These are phyloP conservation scores for Lentinula detonsa DNA, from an alignment of 768 basidiomycete species.

Conservation along the genomic window DNA sequence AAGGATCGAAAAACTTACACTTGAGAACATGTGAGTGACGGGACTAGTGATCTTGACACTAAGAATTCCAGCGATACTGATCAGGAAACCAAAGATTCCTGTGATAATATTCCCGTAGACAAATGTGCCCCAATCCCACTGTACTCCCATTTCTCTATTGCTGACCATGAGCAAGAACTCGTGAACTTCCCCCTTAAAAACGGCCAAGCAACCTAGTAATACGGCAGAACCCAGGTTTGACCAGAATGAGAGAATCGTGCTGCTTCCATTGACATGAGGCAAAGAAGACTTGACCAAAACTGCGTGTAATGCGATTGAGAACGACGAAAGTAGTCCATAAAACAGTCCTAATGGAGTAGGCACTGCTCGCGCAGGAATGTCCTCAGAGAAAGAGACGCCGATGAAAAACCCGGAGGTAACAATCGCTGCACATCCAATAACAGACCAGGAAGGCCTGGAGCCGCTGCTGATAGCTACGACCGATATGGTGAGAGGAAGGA, in stretches of 20 bases:
- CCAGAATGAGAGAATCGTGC: conserved; percentile 73
- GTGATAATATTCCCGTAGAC: conserved; percentile 28
- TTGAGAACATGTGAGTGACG: conserved; percentile 78
- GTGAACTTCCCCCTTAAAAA: conserved; percentile 62
- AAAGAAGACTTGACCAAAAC: conserved; percentile 76
- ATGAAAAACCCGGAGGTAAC: conserved; percentile 77
- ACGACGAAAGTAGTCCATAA: conserved; percentile 65
- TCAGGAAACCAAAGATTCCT: conserved; percentile 72
- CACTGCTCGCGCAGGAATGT: conserved; percentile 48
- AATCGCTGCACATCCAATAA: conserved; percentile 59
- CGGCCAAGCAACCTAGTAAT: conserved; percentile 50
- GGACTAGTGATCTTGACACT: conserved; percentile 84
- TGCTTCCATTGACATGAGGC: conserved; percentile 60
- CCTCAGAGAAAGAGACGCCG: conserved; percentile 32
- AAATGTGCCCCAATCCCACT: conserved; percentile 24
- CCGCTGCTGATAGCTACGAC: conserved; percentile 59
- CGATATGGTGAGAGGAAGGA: conserved; percentile 72
- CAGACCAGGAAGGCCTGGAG: conserved; percentile 50
- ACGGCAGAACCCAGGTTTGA: conserved; percentile 62
- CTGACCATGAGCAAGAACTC: conserved; percentile 42
- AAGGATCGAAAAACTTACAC: conserved; percentile 16
- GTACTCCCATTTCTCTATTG: conserved; percentile 9
- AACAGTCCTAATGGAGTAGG: conserved; percentile 52
- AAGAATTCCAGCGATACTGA: conserved; percentile 72
- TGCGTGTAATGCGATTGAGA: conserved; percentile 72